Evolutionary conservation across 1,284 basidiomycete genomes (phyloP).

Genomic region (Takashimella tepidaria): DNA sequence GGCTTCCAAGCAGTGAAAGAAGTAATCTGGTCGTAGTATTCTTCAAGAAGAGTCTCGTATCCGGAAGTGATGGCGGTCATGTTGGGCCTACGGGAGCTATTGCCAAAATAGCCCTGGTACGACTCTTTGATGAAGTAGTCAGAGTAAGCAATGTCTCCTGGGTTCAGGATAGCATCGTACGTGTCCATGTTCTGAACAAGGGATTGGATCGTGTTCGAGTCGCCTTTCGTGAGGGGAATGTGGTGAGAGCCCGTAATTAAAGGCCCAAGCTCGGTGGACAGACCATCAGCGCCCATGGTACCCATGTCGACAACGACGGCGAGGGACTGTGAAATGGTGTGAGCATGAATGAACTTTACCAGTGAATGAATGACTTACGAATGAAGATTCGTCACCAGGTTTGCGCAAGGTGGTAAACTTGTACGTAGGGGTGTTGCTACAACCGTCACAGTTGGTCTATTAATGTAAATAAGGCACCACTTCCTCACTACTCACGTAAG

Average conservation of each 20-base stretch:
- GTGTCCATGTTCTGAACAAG: slow-evolving; percentile 12
- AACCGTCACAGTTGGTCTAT: not conserved
- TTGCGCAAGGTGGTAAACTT: slow-evolving; percentile 17
- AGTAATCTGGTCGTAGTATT: not conserved
- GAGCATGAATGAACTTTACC: not conserved
- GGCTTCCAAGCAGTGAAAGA: not conserved
- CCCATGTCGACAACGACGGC: slow-evolving; percentile 21
- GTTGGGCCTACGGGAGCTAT: not conserved
- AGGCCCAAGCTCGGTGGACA: slow-evolving; percentile 11
- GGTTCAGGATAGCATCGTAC: slow-evolving; percentile 18
- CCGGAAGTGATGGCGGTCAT: not conserved
- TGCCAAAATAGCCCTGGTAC: not conserved
- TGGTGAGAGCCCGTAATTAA: not conserved
- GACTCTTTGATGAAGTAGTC: not conserved
- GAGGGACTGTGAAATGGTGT: too few relatives aligned
- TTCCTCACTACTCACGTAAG: not conserved
- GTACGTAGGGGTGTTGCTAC: not conserved
- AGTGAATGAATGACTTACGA: not conserved
- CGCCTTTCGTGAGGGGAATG: slow-evolving; percentile 8
- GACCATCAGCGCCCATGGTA: slow-evolving; percentile 23
- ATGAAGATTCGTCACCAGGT: slow-evolving; percentile 18
- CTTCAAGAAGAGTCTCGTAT: not conserved
- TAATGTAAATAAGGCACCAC: not conserved
- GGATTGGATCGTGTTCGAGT: slow-evolving; percentile 27
- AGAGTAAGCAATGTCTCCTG: slow-evolving; percentile 6